Percentiles rank a stretch among this genome's conserved stretches.
Conservation (phyloP, 371 early-diverging fungal species). For the Dichotomocladium elegans region DNA sequence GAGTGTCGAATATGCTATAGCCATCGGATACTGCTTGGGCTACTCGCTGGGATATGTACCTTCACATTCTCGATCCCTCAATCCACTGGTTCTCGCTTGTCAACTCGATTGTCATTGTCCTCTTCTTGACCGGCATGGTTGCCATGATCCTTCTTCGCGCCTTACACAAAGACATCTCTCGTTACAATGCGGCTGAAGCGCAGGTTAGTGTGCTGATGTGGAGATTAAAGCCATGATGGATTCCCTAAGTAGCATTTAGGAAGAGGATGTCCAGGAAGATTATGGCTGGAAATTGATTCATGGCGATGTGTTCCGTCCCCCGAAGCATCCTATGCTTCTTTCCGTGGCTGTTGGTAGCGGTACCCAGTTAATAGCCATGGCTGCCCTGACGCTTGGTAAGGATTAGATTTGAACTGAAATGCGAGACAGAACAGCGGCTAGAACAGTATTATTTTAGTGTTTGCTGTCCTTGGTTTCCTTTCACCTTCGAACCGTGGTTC, state of each 20-base stretch:
- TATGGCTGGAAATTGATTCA: conserved; percentile 94
- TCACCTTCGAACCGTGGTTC: conserved; percentile 94
- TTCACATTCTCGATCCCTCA: conserved; percentile 81
- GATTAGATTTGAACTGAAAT: neutral
- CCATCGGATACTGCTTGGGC: conserved; percentile 78
- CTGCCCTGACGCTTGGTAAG: conserved; percentile 61
- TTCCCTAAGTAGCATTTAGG: neutral
- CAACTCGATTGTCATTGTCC: conserved; percentile 81
- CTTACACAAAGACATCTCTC: conserved; percentile 80
- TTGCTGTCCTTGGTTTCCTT: conserved; percentile 95
- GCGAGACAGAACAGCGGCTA: neutral
- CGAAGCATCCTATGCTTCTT: conserved; percentile 71
- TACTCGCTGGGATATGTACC: conserved; percentile 92
- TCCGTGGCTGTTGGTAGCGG: conserved; percentile 89
- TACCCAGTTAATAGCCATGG: conserved; percentile 86
- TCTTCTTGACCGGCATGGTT: conserved; percentile 87
- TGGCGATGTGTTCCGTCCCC: conserved; percentile 91
- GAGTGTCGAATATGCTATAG: conserved; percentile 27
- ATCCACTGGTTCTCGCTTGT: conserved; percentile 80
- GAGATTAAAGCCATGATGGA: no score
- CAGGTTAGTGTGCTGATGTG: conserved; percentile 40
- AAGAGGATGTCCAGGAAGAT: conserved; percentile 86
- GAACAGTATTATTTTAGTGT: conserved; percentile 40
- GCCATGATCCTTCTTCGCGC: conserved; percentile 82
- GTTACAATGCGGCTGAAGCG: conserved; percentile 68